Evolutionary conservation across 108 stramenopile species (phyloP), one percentile per base, ranked within the genome.

Genomic region (Epithemia pelagica): DNA sequence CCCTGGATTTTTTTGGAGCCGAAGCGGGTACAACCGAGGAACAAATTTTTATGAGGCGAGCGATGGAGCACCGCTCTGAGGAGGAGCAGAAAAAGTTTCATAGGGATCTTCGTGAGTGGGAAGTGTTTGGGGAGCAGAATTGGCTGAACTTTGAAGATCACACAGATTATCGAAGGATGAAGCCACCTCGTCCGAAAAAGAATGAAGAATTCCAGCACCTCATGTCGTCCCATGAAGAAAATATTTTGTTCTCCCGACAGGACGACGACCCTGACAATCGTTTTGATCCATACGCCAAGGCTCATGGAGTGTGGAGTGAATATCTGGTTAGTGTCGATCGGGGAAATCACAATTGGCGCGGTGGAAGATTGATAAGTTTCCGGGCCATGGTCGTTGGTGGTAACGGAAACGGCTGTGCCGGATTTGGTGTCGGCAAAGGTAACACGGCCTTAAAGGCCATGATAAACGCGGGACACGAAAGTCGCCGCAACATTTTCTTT

Each of bases 401-500:
- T 1, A 99, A 99, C 68, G 69, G 80, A 2, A 87, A 90, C 46
- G 98, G 98, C n/a, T 91, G 92, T 69, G 96, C 85, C 10, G 98
- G 98, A 7, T 97, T 96, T 78, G 98, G 95, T 27, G 71, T 95
- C 21, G 98, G 96, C 27, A 97, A 99, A 71, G 91, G 91, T 27
- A 68, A 76, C 59, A 85, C 80, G n/a, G 87, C 95, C 25, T 73
- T 84, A 30, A 91, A 89, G 30, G 96, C 98, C 27, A 76, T 91
- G 8, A 72, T 74, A 26, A 75, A 86, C 30, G 96, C 96, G 5
- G 75, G 66, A 67, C 79, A 88, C 30, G 78, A 81, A 72, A 88
- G 87, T 65, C 76, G 78, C 32, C 86, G 84, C 37, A 95, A 95
- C 74, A 86, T 96, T 57, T 85, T 93, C 78, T 90, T 92, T 80